These are phyloP conservation scores for Adenanthera pavonina DNA, from an alignment of 306 rosid species.

Conservation along the genomic window DNA sequence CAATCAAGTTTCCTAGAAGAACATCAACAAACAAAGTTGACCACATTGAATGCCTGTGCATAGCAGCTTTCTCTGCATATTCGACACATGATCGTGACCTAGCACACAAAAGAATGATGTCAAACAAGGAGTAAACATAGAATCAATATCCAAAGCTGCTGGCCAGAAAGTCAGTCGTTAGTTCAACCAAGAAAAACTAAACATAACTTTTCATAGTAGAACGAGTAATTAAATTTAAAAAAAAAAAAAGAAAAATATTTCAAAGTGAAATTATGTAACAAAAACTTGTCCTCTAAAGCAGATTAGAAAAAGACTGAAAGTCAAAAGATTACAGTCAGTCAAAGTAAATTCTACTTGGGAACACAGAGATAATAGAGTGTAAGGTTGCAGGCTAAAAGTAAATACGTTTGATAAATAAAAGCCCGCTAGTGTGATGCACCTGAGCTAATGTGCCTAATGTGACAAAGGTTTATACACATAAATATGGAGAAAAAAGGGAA, in stretches of 20 bases:
- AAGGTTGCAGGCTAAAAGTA: neutral
- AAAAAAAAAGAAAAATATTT: conserved; percentile 8
- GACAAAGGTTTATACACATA: neutral
- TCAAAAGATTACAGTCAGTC: neutral
- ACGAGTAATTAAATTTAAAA: conserved; percentile 7
- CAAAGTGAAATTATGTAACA: neutral
- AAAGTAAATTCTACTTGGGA: neutral
- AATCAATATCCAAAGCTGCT: conserved; percentile 32
- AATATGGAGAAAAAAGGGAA: neutral
- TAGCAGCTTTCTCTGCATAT: conserved; percentile 83
- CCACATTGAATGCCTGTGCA: conserved; percentile 87
- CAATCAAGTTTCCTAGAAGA: conserved; percentile 82
- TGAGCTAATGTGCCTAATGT: neutral
- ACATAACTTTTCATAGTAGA: conserved; percentile 14
- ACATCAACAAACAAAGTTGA: conserved; percentile 78
- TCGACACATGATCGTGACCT: conserved; percentile 85
- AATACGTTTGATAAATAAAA: conserved; percentile 21
- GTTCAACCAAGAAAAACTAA: conserved; percentile 16
- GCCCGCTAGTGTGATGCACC: neutral
- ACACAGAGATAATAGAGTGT: conserved; percentile 4
- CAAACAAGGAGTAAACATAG: conserved; percentile 30
- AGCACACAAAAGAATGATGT: conserved; percentile 42
- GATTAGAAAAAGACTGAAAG: neutral
- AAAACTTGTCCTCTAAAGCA: neutral
- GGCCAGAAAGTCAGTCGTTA: conserved; percentile 32